Evolutionary conservation across 1,284 basidiomycete genomes (phyloP), one percentile per base, ranked within the genome.

Genomic region (Tilletia setariae): DNA sequence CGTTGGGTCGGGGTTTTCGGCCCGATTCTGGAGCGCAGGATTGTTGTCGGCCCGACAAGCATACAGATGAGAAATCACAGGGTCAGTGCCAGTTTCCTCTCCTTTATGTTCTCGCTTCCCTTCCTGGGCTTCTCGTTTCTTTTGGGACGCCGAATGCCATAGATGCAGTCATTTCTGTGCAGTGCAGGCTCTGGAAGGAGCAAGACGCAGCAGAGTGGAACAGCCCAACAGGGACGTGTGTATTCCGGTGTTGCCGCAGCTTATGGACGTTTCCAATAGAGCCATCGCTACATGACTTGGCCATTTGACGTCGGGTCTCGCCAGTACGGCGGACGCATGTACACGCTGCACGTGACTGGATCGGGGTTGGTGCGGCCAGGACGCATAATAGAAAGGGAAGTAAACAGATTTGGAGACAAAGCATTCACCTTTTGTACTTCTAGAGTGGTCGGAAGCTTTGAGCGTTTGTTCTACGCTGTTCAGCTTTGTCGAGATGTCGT

Each of bases 401-500:
- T n/a, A 49, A 23, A 19, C 46, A 59, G 28, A 30, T 32, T 30
- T 25, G n/a, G n/a, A 40, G 35, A 40, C 35, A 40, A 11, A 40
- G 35, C 19, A 61, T 61, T 61, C 56, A 61, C 56, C 56, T 61
- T 61, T 61, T 32, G 30, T 30, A 35, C 15, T 61, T 6, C 56
- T 25, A 15, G 32, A 16, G 13, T 61, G 56, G 30, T 61, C 32
- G 35, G 35, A 40, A 4, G 35, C 35, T 40, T 40, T 40, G 16
- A 61, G 28, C 56, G 28, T 32, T 16, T 9, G 15, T 21, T 61
- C 56, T 32, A 61, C 30, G 56, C 32, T 61, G 28, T 61, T 40
- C 30, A 61, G 28, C 56, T 61, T 61, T n/a, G 56, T 35, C 16
- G 56, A 30, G 56, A 61, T 61, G 32, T 61, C 56, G 25, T 61